These are phyloP conservation scores for Spinellus fusiger DNA, from an alignment of 192 early-diverging fungal genomes.

Conservation along the genomic window DNA sequence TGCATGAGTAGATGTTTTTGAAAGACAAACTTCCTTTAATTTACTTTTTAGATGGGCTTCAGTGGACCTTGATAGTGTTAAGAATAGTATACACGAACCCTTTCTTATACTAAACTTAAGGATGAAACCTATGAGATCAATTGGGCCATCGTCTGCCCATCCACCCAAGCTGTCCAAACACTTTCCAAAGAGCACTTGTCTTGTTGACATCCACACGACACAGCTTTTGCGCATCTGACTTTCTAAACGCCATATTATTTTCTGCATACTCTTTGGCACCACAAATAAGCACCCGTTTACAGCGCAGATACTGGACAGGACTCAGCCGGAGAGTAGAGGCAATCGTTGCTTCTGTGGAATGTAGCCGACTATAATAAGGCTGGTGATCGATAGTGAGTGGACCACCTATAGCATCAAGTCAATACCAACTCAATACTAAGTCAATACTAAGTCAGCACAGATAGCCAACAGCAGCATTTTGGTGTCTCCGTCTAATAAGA, in stretches of 20 bases:
- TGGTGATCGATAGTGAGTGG: constrained; percentile 34
- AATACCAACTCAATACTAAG: not conserved
- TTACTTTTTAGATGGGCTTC: too few species aligned
- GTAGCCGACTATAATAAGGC: constrained; percentile 47
- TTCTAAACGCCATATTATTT: constrained; percentile 58
- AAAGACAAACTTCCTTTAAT: too few species aligned
- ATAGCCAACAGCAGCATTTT: too few species aligned
- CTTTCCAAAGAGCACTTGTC: constrained; percentile 80
- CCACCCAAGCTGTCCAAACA: constrained; percentile 85
- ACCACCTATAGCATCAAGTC: constrained; percentile 23
- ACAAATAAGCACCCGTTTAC: constrained; percentile 71
- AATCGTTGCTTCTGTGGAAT: constrained; percentile 60
- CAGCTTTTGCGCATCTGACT: constrained; percentile 87
- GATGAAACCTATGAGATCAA: not conserved
- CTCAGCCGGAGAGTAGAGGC: constrained; percentile 77
- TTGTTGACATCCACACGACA: constrained; percentile 95
- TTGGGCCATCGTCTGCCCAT: constrained; percentile 34
- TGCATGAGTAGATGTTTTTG: too few species aligned
- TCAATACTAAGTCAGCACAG: too few species aligned
- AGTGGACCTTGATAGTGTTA: not conserved
- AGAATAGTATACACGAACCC: not conserved
- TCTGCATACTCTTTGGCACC: constrained; percentile 42
- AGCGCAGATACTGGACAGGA: constrained; percentile 77
- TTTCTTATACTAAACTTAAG: not conserved
- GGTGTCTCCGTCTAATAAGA: too few species aligned